Evolutionary conservation across 2,329 filamentous ascomycete genomes (phyloP).

Genomic region (Amauroascus verrucosus): DNA sequence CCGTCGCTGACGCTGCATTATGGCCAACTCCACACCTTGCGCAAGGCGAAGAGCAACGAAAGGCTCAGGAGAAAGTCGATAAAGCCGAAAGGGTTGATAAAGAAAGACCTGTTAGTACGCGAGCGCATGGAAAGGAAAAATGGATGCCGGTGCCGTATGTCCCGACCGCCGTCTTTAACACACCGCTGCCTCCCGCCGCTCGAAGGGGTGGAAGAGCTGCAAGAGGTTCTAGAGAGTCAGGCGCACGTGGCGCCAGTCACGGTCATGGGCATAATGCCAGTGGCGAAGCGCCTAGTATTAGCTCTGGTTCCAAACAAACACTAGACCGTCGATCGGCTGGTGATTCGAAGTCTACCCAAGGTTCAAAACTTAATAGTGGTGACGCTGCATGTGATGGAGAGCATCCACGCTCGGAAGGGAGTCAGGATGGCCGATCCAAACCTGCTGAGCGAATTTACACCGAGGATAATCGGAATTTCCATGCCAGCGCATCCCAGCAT

Average conservation of each 20-base stretch:
- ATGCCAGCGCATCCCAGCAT: constrained; percentile 22
- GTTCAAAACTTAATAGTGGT: background rate
- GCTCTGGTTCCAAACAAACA: constrained; percentile 24
- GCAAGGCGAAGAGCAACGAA: constrained; percentile 66
- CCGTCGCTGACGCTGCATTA: constrained; percentile 63
- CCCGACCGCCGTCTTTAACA: constrained; percentile 77
- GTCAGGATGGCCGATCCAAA: constrained; percentile 18
- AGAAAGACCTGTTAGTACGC: constrained; percentile 50
- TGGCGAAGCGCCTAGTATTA: constrained; percentile 27
- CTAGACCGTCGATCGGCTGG: background rate
- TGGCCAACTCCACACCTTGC: constrained; percentile 88
- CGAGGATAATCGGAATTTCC: constrained; percentile 12
- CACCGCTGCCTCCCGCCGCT: constrained; percentile 51
- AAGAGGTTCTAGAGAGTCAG: constrained; percentile 45
- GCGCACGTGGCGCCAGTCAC: constrained; percentile 38
- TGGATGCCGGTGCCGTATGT: constrained; percentile 79
- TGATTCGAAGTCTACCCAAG: constrained; percentile 4
- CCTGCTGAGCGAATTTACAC: constrained; percentile 22
- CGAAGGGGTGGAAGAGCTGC: constrained; percentile 47
- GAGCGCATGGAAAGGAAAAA: constrained; percentile 59
- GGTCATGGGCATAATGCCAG: constrained; percentile 22
- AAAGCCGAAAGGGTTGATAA: constrained; percentile 46
- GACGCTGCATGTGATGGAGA: background rate
- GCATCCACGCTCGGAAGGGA: constrained; percentile 20
- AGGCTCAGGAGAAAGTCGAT: constrained; percentile 52